Conservation (phyloP, 2,329 filamentous ascomycete species). For the Microdochium bolleyi region DNA sequence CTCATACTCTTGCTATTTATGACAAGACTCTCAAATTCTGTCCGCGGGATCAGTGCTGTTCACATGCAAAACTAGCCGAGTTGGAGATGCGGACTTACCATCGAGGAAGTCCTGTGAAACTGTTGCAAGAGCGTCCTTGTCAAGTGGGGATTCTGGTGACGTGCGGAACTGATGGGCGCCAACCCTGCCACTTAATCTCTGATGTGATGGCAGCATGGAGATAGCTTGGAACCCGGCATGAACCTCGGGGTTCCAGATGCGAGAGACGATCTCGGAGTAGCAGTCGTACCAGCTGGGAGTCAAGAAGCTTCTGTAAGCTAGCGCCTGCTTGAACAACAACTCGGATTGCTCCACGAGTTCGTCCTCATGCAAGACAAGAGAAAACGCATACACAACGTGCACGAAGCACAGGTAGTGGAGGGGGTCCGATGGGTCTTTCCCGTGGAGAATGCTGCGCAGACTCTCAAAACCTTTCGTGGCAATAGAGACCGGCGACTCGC, state of each 20-base stretch:
- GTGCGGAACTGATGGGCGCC: background rate
- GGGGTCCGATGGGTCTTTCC: slow-evolving; percentile 26
- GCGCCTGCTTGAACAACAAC: slow-evolving; percentile 37
- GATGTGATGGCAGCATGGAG: slow-evolving; percentile 2
- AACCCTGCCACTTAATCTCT: background rate
- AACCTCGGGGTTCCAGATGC: slow-evolving; percentile 39
- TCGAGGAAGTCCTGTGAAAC: slow-evolving; percentile 42
- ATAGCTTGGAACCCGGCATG: slow-evolving; percentile 15
- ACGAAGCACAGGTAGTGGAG: slow-evolving; percentile 41
- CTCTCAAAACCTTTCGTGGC: slow-evolving; percentile 31
- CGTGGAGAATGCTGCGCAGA: slow-evolving; percentile 30
- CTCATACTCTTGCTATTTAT: slow-evolving; percentile 20
- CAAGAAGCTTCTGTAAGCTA: slow-evolving; percentile 34
- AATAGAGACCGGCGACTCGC: slow-evolving; percentile 28
- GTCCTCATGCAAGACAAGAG: slow-evolving; percentile 34
- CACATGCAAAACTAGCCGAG: too few species aligned
- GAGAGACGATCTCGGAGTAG: slow-evolving; percentile 34
- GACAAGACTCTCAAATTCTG: slow-evolving; percentile 39
- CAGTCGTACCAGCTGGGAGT: slow-evolving; percentile 22
- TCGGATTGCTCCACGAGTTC: slow-evolving; percentile 24
- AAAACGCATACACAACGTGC: slow-evolving; percentile 43
- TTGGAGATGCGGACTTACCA: slow-evolving; percentile 25
- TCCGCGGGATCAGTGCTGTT: background rate
- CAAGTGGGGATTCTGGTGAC: background rate
- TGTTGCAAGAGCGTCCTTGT: slow-evolving; percentile 27